Evolutionary conservation across 2,329 filamentous ascomycete genomes (phyloP).

Genomic region (Sarocladiaceae sp.): DNA sequence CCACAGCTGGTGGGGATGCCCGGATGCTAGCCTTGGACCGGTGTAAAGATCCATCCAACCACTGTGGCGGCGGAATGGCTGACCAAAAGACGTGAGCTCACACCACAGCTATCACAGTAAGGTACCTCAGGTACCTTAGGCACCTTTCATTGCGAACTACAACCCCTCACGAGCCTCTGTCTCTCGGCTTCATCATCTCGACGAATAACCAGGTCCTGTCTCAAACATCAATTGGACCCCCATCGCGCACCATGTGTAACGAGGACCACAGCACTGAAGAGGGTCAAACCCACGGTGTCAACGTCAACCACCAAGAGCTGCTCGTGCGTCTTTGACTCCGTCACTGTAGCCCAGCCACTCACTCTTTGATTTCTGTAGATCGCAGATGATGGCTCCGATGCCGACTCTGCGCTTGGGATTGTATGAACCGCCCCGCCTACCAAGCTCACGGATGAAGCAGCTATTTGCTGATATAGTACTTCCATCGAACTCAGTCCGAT

Average conservation of each 20-base stretch:
- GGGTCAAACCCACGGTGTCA: no score
- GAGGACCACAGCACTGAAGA: background rate
- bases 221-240: no score
- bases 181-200: no score
- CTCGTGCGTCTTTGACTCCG: no score
- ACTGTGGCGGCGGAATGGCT: no score
- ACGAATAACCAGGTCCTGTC: no score
- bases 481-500: conserved; percentile 1
- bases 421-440: background rate
- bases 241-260: background rate
- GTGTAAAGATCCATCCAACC: background rate
- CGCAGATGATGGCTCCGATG: conserved; percentile 3
- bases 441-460: background rate
- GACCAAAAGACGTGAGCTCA: no score
- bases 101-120: no score
- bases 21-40: background rate
- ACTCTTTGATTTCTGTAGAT: background rate
- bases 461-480: background rate
- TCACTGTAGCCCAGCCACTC: no score
- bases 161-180: no score
- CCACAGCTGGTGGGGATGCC: background rate
- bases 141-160: no score
- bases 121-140: no score
- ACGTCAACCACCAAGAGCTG: background rate
- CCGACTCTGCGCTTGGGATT: conserved; percentile 10